Conservation (phyloP, 495 filamentous ascomycete genomes). For the Cercophora scortea region DNA sequence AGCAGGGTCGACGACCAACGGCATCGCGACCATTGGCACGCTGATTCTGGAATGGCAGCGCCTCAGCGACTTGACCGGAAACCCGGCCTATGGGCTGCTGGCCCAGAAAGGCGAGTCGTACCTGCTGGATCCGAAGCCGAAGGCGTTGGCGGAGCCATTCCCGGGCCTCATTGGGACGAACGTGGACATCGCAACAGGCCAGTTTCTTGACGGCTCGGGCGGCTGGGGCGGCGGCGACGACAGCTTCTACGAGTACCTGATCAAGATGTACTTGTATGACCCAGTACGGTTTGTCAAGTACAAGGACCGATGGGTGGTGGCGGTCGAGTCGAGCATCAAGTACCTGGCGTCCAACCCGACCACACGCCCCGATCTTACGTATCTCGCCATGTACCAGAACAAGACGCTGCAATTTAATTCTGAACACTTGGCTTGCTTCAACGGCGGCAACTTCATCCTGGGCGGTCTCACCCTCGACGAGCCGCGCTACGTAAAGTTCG, state of each 20-base stretch:
- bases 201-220: slow-evolving; percentile 57
- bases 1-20: slow-evolving; percentile 48
- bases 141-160: slow-evolving; percentile 54
- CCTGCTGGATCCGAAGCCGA: slow-evolving; percentile 58
- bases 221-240: slow-evolving; percentile 79
- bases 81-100: slow-evolving; percentile 56
- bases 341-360: slow-evolving; percentile 67
- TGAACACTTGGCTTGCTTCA: slow-evolving; percentile 74
- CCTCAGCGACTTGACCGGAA: slow-evolving; percentile 67
- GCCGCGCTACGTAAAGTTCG: slow-evolving; percentile 63
- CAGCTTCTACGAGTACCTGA: slow-evolving; percentile 85
- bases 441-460: slow-evolving; percentile 79
- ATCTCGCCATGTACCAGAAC: slow-evolving; percentile 55
- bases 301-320: slow-evolving; percentile 66
- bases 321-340: slow-evolving; percentile 68
- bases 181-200: slow-evolving; percentile 55
- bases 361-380: slow-evolving; percentile 65
- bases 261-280: slow-evolving; percentile 91
- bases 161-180: slow-evolving; percentile 68
- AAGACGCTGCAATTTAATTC: slow-evolving; percentile 43
- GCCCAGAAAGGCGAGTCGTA: slow-evolving; percentile 64
- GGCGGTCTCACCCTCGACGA: slow-evolving; percentile 64
- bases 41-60: slow-evolving; percentile 81
- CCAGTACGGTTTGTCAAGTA: slow-evolving; percentile 53
- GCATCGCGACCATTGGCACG: slow-evolving; percentile 64